Conservation (phyloP, 1,139 yeast genomes). For the Schizosaccharomyces versatilis region DNA sequence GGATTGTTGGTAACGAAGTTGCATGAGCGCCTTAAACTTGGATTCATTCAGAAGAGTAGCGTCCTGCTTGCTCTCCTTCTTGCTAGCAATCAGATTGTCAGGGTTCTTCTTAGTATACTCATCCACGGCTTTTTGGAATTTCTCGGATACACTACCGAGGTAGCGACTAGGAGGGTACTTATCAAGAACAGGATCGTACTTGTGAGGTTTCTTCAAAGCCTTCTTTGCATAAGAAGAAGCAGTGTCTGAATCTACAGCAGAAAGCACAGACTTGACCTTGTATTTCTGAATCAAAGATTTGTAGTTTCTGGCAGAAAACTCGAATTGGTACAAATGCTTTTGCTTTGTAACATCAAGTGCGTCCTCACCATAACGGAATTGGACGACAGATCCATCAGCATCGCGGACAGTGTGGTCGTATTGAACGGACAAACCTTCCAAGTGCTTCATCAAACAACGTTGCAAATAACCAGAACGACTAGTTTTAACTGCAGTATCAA, state of each 20-base stretch:
- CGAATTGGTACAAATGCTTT: conserved; percentile 80
- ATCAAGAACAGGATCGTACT: conserved; percentile 77
- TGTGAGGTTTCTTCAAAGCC: conserved; percentile 50
- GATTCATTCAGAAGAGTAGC: conserved; percentile 1
- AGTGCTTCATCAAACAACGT: conserved; percentile 92
- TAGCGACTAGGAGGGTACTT: conserved; percentile 71
- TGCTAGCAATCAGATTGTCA: conserved; percentile 6
- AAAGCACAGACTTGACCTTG: conserved; percentile 57
- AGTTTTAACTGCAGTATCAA: conserved; percentile 97
- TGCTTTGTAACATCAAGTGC: conserved; percentile 85
- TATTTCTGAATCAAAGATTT: conserved; percentile 69
- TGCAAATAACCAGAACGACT: conserved; percentile 96
- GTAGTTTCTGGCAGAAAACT: conserved; percentile 80
- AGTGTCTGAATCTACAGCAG: conserved; percentile 56
- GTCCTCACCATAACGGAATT: conserved; percentile 94
- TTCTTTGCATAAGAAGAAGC: conserved; percentile 69
- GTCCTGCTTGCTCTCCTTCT: conserved; percentile 5
- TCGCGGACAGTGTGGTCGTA: conserved; percentile 94
- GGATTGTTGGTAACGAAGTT: conserved; percentile 92
- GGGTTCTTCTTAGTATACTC: conserved; percentile 34
- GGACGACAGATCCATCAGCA: conserved; percentile 80
- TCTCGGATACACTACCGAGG: conserved; percentile 82
- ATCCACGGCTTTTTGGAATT: conserved; percentile 64
- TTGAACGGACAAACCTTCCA: conserved; percentile 87
- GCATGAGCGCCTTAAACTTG: conserved; percentile 79